A percentile compares a stretch with the other conserved stretches of the same genome.
phyloP scores from a whole-genome alignment of 1,139 yeast species.

The Ogataea hybrid region DNA sequence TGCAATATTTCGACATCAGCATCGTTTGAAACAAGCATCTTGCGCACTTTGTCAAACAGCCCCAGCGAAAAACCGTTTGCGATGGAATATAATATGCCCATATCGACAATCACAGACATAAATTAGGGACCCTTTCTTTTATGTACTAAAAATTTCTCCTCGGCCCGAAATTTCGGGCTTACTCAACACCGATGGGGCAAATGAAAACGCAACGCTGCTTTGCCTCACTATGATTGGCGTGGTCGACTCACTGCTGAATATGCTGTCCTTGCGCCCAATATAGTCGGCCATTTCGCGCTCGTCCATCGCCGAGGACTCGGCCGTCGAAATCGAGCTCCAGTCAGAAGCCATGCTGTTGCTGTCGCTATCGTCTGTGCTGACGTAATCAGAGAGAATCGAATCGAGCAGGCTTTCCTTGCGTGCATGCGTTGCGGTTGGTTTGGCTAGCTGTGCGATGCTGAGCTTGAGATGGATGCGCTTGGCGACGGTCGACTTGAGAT shows the following conservation, averaged over 20 bases:
- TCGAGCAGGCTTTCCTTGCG: constrained; percentile 24
- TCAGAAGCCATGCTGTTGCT: constrained; percentile 8
- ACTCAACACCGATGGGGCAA: constrained; percentile 8
- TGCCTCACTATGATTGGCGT: constrained; percentile 13
- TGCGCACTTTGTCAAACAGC: constrained; percentile 23
- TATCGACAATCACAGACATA: not conserved
- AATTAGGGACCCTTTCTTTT: not conserved
- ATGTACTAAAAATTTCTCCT: not conserved
- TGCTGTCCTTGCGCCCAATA: constrained; percentile 10
- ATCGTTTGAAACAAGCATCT: constrained; percentile 14
- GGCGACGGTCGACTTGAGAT: constrained; percentile 25
- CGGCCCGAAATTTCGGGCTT: not conserved
- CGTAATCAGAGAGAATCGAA: constrained; percentile 24
- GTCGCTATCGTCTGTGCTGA: constrained; percentile 16
- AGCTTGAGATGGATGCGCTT: constrained; percentile 30
- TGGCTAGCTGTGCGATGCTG: constrained; percentile 19
- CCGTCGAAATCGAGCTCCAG: constrained; percentile 17
- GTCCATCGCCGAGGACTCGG: constrained; percentile 12
- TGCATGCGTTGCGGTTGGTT: constrained; percentile 4
- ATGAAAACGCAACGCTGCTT: constrained; percentile 9
- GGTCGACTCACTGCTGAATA: constrained; percentile 12
- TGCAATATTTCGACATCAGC: constrained; percentile 17
- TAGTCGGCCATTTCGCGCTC: not conserved
- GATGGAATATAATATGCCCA: constrained; percentile 14
- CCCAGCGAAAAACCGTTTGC: constrained; percentile 28